Conservation (phyloP, 257 asterid genomes). For the Nicotiana obtusifolia region DNA sequence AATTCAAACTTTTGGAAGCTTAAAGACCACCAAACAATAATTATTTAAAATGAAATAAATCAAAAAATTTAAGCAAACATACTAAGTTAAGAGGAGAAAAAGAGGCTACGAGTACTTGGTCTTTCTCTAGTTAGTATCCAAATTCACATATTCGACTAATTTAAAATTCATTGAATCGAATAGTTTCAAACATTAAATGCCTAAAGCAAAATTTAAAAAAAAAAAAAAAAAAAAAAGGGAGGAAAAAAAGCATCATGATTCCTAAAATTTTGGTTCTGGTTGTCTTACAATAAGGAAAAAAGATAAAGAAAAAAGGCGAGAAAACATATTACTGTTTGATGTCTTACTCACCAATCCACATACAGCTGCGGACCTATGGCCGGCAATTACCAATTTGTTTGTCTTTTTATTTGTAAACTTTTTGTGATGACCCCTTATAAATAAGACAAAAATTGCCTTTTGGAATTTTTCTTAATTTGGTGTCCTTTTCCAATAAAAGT, state of each 20-base stretch:
- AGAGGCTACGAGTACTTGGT: neutral
- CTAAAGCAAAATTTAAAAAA: neutral
- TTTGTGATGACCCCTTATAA: neutral
- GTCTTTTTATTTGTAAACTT: neutral
- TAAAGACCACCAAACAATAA: neutral
- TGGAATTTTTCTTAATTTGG: neutral
- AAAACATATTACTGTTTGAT: neutral
- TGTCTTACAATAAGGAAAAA: too few relatives aligned
- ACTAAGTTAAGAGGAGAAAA: neutral
- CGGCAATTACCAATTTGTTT: neutral
- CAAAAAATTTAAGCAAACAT: too few relatives aligned
- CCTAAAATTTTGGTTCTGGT: too few relatives aligned
- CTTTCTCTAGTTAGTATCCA: too few relatives aligned
- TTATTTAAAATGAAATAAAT: too few relatives aligned
- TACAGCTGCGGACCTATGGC: neutral
- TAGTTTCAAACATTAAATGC: neutral
- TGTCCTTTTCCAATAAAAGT: neutral
- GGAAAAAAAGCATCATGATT: too few relatives aligned
- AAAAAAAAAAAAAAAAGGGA: too few relatives aligned
- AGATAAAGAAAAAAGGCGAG: too few relatives aligned
- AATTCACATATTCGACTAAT: neutral
- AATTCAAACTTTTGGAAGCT: neutral
- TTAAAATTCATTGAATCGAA: too few relatives aligned
- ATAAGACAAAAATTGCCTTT: neutral
- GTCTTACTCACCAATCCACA: neutral